phyloP scores from a whole-genome alignment of 1,139 yeast genomes.

The Suhomyces yuchorum region DNA sequence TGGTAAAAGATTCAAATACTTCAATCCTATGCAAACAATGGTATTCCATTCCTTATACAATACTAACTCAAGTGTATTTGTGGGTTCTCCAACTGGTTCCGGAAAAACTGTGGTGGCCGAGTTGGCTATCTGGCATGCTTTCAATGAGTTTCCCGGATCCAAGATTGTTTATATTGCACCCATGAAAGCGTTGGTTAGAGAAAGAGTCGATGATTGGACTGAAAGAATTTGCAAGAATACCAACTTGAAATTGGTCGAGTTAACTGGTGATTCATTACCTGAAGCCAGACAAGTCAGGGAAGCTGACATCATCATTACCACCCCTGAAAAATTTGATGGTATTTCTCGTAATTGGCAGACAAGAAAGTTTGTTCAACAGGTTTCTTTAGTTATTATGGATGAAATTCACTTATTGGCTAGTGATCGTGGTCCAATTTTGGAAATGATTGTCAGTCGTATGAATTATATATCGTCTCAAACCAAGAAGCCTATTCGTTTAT shows the following conservation, averaged over 20 bases:
- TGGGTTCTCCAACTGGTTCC: constrained; percentile 98
- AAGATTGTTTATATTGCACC: constrained; percentile 97
- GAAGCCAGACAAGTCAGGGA: constrained; percentile 82
- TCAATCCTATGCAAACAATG: constrained; percentile 99
- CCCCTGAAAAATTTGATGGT: constrained; percentile 99
- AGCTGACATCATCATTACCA: constrained; percentile 91
- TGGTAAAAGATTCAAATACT: constrained; percentile 67
- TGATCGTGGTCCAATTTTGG: constrained; percentile 97
- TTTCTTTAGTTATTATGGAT: constrained; percentile 94
- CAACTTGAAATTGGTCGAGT: constrained; percentile 74
- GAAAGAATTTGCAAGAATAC: constrained; percentile 65
- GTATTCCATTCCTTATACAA: constrained; percentile 87
- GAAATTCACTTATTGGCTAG: constrained; percentile 96
- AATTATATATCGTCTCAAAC: constrained; percentile 83
- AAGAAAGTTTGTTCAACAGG: constrained; percentile 86
- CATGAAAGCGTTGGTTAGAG: constrained; percentile 96
- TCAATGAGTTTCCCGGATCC: constrained; percentile 73
- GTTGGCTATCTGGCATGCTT: constrained; percentile 95
- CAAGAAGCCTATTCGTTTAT: constrained; percentile 69
- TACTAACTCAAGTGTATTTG: constrained; percentile 75
- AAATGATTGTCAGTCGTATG: constrained; percentile 98
- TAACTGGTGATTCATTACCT: constrained; percentile 96
- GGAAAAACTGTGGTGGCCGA: constrained; percentile 98
- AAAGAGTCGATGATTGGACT: constrained; percentile 95
- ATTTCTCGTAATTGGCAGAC: constrained; percentile 98